Base-by-base conservation (phyloP, 805 yeast species). In the Saccharomycodes ludwigii region DNA sequence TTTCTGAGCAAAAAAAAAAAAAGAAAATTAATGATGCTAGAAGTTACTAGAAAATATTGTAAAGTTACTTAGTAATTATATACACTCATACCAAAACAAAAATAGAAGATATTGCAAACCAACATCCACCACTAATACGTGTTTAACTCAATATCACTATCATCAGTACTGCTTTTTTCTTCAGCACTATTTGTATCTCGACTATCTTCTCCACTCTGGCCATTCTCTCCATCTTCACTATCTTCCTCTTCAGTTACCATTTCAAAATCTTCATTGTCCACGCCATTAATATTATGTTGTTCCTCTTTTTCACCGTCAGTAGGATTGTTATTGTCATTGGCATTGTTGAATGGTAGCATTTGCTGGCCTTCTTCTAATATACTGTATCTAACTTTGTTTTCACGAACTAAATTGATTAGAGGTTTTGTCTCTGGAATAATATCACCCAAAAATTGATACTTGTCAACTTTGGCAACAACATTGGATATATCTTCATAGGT, bases 301-400 rank as follows among this genome's bases (percentile, higher is more conserved):
- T 19, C 29, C 33, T 7, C 32, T 25, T 15, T 28, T 25, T 21
- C 34, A 21, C 9, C 13, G 32, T 21, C 8, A 23, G 7, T 36
- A 5, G 26, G 30, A 10, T n/a, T 20, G 14, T 31, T 31, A 12
- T 24, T 25, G 4, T 25, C 24, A 22, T 29, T 33, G 18, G 42
- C 25, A 4, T 22, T 13, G 4, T 34, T 27, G 8, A 31, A 29
- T 17, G 36, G 39, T 13, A 34, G 18, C 6, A 31, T 14, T 11
- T 32, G 21, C 19, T 39, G 42, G 17, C 41, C 39, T 3, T 41
- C 40, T 11, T 41, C 40, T 28, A 31, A 29, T 8, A 44, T 39
- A 9, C 49, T 39, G 29, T 45, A 50, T 30, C 56, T 39, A 2
- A 49, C 47, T 32, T 47, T 41, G 21, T 50, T 48, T 26, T 48